These are phyloP conservation scores for Schizochytrium sp. DNA, from an alignment of 108 stramenopile species.

Conservation along the genomic window DNA sequence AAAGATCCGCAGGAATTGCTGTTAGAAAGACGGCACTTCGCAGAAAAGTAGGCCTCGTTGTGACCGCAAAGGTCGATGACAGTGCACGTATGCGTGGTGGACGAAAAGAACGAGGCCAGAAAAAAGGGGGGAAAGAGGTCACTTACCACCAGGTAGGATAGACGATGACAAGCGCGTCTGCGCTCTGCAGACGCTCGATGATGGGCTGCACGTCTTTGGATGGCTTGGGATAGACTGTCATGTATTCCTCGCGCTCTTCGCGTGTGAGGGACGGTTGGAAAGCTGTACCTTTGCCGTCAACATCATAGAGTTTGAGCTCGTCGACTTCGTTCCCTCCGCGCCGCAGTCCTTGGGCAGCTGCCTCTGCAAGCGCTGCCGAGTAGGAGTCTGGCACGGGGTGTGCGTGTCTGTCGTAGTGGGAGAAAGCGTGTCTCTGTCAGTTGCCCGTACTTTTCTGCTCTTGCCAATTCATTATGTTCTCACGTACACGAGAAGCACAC, in stretches of 20 bases:
- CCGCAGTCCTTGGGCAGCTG: neutral
- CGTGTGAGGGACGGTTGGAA: neutral
- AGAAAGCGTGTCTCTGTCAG: neutral
- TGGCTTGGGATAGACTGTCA: neutral
- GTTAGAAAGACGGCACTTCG: no score
- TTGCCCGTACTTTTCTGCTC: no score
- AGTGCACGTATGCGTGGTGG: neutral
- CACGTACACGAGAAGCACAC: neutral
- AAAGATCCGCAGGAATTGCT: no score
- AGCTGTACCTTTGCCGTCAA: neutral
- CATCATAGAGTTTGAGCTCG: neutral
- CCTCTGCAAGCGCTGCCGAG: neutral
- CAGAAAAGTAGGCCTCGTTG: no score
- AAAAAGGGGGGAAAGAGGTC: neutral
- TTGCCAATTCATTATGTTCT: no score
- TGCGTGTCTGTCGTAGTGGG: neutral
- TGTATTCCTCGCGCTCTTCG: neutral
- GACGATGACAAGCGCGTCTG: conserved; percentile 1
- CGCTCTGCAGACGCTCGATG: neutral
- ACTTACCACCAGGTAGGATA: conserved; percentile 13
- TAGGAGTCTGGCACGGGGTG: neutral
- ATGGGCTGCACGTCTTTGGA: neutral
- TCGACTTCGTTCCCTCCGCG: neutral
- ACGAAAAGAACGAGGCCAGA: neutral
- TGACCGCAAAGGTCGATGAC: neutral